Evolutionary conservation across 331 rosid genomes (phyloP).

Genomic region (Malus hybrid): DNA sequence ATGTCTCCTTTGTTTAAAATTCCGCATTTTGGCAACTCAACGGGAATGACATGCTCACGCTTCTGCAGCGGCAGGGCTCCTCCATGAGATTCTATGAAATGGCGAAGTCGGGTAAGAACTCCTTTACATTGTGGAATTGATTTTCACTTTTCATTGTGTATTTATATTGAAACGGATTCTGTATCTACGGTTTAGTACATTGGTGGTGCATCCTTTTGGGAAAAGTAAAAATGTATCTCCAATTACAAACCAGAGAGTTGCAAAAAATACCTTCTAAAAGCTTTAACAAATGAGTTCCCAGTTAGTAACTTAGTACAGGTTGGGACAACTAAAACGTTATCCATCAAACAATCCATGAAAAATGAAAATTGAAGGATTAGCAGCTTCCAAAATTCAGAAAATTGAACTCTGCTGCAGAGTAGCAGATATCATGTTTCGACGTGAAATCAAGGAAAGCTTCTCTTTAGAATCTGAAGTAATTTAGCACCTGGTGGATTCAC

Average conservation of each 20-base stretch:
- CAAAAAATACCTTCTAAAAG: not conserved
- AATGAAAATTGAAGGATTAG: not conserved
- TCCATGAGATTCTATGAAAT: not conserved
- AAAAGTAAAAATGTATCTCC: not conserved
- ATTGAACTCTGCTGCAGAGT: not conserved
- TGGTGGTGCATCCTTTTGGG: not conserved
- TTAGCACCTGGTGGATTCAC: slow-evolving; percentile 72
- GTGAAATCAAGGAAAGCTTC: slow-evolving; percentile 1
- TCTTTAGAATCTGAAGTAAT: not conserved
- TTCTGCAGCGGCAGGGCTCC: not conserved
- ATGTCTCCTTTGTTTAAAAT: not conserved
- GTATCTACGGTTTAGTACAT: too few species aligned
- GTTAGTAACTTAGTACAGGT: not conserved
- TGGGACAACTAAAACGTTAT: not conserved
- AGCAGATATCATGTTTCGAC: not conserved
- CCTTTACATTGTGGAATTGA: not conserved
- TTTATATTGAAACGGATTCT: not conserved
- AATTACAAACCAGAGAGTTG: not conserved
- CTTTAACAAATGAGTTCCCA: not conserved
- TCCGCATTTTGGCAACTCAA: not conserved
- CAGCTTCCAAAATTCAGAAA: slow-evolving; percentile 1
- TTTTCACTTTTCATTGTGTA: not conserved
- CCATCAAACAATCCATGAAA: not conserved
- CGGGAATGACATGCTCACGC: too few species aligned
- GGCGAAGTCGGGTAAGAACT: not conserved